Evolutionary conservation across 1,284 basidiomycete genomes (phyloP), one percentile per base, ranked within the genome.

Genomic region (Mycena citricolor): DNA sequence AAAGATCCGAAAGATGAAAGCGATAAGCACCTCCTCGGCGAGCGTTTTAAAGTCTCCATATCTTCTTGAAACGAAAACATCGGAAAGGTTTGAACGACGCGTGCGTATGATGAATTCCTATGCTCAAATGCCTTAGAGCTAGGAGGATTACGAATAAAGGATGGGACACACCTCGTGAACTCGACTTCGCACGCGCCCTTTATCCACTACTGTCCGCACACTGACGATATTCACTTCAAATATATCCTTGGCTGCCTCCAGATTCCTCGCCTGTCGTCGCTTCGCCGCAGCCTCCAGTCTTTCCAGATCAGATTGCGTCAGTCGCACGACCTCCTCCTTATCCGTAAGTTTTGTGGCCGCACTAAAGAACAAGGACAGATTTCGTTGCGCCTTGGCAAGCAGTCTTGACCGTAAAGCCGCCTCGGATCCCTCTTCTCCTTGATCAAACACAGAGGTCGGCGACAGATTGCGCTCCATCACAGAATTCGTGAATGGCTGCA

Each of bases 21-120:
- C 16, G 21, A 11, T 14, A 66, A 78, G 32, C 52, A 89, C 91
- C 71, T 94, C 90, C 42, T 85, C 78, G 1, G 86, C 83, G 14
- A 97, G 74, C 4, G 91, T 86, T 57, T 75, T 85, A 65, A 99
- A 98, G 61, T 99, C 95, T 11, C 95, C 94, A 61, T 99, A 95
- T 52, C 97, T 76, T 47, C 97, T 78, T 1, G 92, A 90, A 3
- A 98, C 95, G 61, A 82, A 94, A 4, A 92, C 77, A 54, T 97
- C 93, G 2, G 73, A 73, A 49, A 77, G 76, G 10, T 80, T 76
- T 4, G 81, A 76, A 24, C 91, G 74, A 11, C 85, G 77, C 0
- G 95, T 99, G 22, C 91, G 81, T 26, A 99, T 84, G 57, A 99
- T 83, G 63, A 99, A 99, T 73, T 98, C 95, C 88, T 94, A 57